Base-by-base conservation (phyloP, 805 yeast species). In the Yarrowia sp. region DNA sequence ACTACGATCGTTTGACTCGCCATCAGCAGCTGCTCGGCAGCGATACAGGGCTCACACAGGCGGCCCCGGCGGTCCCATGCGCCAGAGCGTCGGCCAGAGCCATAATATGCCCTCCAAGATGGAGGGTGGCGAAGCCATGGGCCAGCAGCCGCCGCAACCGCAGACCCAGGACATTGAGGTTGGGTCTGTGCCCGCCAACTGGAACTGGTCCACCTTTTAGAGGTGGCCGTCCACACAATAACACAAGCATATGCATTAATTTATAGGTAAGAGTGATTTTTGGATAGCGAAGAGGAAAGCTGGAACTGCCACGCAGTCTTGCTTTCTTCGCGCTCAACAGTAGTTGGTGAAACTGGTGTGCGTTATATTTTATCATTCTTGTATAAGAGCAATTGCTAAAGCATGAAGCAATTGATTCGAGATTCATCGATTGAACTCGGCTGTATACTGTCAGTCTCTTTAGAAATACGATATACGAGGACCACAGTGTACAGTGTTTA, bases 201-300 rank as follows among this genome's bases (percentile, higher is more conserved):
- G 92, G 92, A 86, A 86, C 73, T 89, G 93, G 93, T 86, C 90
- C 71, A 87, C 91, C 19, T 88, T 88, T 73, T 88, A 79, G 50
- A 7, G 14, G 26, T 10, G 48, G 10, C 4, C 16, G 52, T 48
- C 49, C 36, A 22, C 19, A 22, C 38, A 26, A 42, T 42, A 43
- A 41, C 26, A 42, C 41, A 32, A 56, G 64, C 64, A 56, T 56
- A 56, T 56, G 64, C 64, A 56, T 56, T 56, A 56, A 56, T 56
- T 56, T 56, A 56, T 56, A 56, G 64, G 64, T 19, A 26, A 53
- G 43, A 53, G 59, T 12, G 40, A 35, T 15, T 50, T 53, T 36
- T 52, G 32, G 11, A 11, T 46, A 19, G 35, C 9, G 22, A 8
- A 45, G 26, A 9, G 32, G 32, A 26, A 26, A 26, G 7, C 32